Base-by-base conservation (phyloP, 2,329 filamentous ascomycete species). In the Fusarium sp. region DNA sequence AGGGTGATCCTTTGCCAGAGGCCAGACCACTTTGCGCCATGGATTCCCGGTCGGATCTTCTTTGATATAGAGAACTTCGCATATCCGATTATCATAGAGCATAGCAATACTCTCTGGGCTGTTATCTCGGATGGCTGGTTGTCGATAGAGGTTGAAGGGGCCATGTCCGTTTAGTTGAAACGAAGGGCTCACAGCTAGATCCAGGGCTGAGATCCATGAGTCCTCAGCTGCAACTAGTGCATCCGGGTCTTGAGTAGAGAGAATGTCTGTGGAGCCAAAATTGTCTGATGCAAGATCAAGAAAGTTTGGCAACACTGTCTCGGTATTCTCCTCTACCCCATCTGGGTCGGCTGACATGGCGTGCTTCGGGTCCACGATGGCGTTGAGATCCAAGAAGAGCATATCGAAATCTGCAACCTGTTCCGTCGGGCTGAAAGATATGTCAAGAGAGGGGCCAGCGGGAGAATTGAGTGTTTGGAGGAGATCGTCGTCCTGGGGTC, bases 21-120 rank as follows among this genome's bases (percentile, higher is more conserved):
- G 70, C 70, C 70, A 72, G 13, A 72, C 70, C 10, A 72, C 64
- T 22, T 48, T 72, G 6, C 70, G 64, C 70, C 70, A 72, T 1
- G 70, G 70, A 20, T 72, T 72, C 10, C 65, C 50, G 10, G 35
- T 43, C 2, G 57, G 59, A 3, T 65, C 52, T 22, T 72, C 67
- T 39, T 70, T 72, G 57, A 72, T 72, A 43, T 60, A 72, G 16
- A 72, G 39, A 3, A 72, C 64, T 7, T 72, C 70, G 29, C 70
- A 72, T 43, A 65, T 65, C 2, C 68, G 56, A 18, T 54, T 61
- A 11, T 72, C 61, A n/a, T 67, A 72, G 7, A 72, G 13, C 16
- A 71, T 43, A 6, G 70, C 64, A 6, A 72, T 69, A 14, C 56
- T 72, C 27, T 72, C 70, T 1, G 70, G 70, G 31, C 64, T 67